Evolutionary conservation across 805 yeast species (phyloP), one percentile per base, ranked within the genome.

Genomic region (Spathaspora hagerdaliae): DNA sequence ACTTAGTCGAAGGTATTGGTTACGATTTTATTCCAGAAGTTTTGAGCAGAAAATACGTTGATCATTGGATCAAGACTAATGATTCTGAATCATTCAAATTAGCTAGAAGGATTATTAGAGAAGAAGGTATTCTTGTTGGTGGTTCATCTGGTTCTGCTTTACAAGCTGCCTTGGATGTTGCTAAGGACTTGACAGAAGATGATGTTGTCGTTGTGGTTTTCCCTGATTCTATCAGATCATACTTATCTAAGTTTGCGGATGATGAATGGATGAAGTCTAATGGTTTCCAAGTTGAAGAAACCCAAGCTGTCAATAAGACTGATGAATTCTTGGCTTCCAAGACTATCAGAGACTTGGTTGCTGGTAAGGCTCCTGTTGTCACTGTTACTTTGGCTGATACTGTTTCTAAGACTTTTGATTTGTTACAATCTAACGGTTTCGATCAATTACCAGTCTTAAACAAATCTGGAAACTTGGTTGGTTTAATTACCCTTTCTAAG

Each of bases 1-100:
- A 87, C 67, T 77, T 86, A 59, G 96, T 88, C 41, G 96, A 87
- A 69, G 96, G 96, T 65, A 87, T 87, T 54, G 96, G 96, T 54
- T 87, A 87, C 64, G 96, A 87, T 68, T 87, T 87, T 61, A 73
- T 87, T 50, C 96, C 96, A 42, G 86, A 86, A 43, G 96, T 85
- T 15, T 75, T 87, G 62, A 73, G 83, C 58, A 78, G 94, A 66
- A 56, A 64, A 12, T 63, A 67, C 42, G 83, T 87, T 26, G 94
- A 87, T 64, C 69, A 74, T 51, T 87, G 96, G 96, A 78, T 83
- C 73, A 87, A 87, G 73, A 87, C 95, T 37, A 90, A 85, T 53
- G 96, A 87, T 62, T 77, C 81, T 48, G 90, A 84, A 52, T 79
- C 92, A 35, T 88, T 87, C 72, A 73, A 79, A 46, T 79, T 84